Evolutionary conservation across 2,329 filamentous ascomycete species (phyloP), one percentile per base, ranked within the genome.

Genomic region (Botryotinia narcissicola): DNA sequence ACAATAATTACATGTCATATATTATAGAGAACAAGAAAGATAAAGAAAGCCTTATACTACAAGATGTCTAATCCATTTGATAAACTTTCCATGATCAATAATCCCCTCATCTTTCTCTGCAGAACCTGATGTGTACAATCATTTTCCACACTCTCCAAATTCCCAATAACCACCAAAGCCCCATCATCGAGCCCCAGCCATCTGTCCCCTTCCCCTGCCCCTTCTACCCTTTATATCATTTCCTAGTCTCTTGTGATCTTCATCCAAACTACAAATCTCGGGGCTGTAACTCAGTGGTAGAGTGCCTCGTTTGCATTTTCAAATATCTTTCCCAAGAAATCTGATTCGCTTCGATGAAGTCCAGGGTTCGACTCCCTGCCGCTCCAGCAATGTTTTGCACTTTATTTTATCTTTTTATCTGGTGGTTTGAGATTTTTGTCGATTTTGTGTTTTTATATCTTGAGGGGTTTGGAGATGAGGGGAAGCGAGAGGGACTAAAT

Each of bases 171-270:
- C 12, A 54, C 12, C 48, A 51, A 16, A 54, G 7, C n/a, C 25
- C 14, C n/a, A 29, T 9, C n/a, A 16, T 25, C 51, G 18, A 48
- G 6, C 10, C 10, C 51, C 51, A 57, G 29, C 51, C 14, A 57
- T n/a, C 1, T 7, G 3, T 4, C 16, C n/a, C 14, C 9, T 14
- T 25, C 48, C 14, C 10, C 4, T 51, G 2, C 1, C 10, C 37
- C n/a, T n/a, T n/a, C n/a, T n/a, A n/a, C n/a, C n/a, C 48, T 5
- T n/a, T n/a, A 54, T n/a, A n/a, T n/a, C 0, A 2, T 0, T 14
- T 4, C 6, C 0, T 1, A 5, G 6, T 3, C 12, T 1, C 5
- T 9, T 5, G 0, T 3, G 3, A 4, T 2, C 25, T 6, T 8
- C 12, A 29, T 54, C 14, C 1, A 35, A 60, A 37, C 8, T 5